These are phyloP conservation scores for Pyrenophora seminiperda DNA, from an alignment of 2,329 filamentous ascomycete species.

Conservation along the genomic window DNA sequence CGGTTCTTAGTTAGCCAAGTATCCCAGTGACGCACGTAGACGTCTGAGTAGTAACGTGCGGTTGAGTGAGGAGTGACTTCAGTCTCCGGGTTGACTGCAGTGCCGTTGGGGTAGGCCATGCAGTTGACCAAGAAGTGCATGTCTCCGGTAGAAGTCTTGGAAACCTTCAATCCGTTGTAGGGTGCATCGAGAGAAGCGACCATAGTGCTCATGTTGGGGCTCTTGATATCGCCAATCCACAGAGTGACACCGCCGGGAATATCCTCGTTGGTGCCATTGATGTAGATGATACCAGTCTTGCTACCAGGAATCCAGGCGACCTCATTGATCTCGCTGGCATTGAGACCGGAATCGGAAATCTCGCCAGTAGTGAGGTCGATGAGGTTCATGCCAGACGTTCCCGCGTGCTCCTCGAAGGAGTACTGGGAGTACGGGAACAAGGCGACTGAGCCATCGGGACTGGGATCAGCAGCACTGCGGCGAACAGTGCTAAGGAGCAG, in stretches of 20 bases:
- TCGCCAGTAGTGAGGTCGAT: slow-evolving; percentile 43
- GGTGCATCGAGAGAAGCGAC: slow-evolving; percentile 53
- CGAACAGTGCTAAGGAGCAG: slow-evolving; percentile 72
- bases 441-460: slow-evolving; percentile 65
- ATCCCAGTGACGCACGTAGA: slow-evolving; percentile 85
- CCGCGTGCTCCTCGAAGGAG: slow-evolving; percentile 74
- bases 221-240: slow-evolving; percentile 43
- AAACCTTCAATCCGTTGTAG: slow-evolving; percentile 57
- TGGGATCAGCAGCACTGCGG: slow-evolving; percentile 70
- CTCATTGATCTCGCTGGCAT: slow-evolving; percentile 42
- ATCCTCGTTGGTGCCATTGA: slow-evolving; percentile 67
- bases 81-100: slow-evolving; percentile 68
- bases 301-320: slow-evolving; percentile 43
- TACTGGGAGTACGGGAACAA: slow-evolving; percentile 76
- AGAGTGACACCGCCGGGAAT: slow-evolving; percentile 43
- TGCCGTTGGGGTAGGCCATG: slow-evolving; percentile 69
- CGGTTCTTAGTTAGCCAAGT: slow-evolving; percentile 70
- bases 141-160: slow-evolving; percentile 46
- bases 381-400: slow-evolving; percentile 56
- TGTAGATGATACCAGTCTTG: slow-evolving; percentile 64
- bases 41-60: slow-evolving; percentile 72
- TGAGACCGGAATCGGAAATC: slow-evolving; percentile 39
- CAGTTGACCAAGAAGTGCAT: slow-evolving; percentile 60
- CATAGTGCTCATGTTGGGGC: slow-evolving; percentile 36
- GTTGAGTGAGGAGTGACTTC: slow-evolving; percentile 64